Evolutionary conservation across 148 eudicot genomes (phyloP), one percentile per base, ranked within the genome.

Genomic region (Camellia japonica): DNA sequence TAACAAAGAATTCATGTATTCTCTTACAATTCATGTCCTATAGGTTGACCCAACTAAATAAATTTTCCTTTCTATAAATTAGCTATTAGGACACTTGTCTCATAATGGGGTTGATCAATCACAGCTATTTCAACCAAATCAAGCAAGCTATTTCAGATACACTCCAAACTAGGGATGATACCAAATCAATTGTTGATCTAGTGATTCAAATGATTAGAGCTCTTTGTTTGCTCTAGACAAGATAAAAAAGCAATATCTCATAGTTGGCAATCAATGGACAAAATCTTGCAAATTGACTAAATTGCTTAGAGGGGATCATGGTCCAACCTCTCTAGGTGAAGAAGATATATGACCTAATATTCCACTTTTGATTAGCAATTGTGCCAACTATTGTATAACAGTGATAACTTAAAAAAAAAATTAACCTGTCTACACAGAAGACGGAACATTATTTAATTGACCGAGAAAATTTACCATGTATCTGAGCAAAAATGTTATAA

Each of bases 181-280:
- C 55, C 54, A 69, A 43, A 69, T 43, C 73, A 46, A 46, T 69
- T 23, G 43, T 69, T 15, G 71, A 69, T 16, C 9, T 7, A 6
- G 3, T 7, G 43, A 68, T 14, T 12, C 71, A 42, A 8, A 7
- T 43, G 18, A 41, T 30, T 8, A 20, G 12, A 20, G 42, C 42
- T 9, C 0, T 8, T 30, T 1, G 51, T 8, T 30, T 1, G 51
- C 16, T 6, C 6, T 4, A 5, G 20, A 46, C 44, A 16, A 18
- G n/a, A 69, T 15, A 2, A 69, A 44, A 44, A 16, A 38, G 46
- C 16, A 3, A 6, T 3, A 42, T 67, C 47, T 23, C 16, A 41
- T 67, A 67, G 71, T 49, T 67, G 71, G 46, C 71, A 67, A 67
- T 14, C 16, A 67, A 67, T 6, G 7, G 64, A 61, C 20, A 61